A percentile compares a stretch with the other conserved stretches of the same genome.
Conservation (phyloP, 176 grass and related monocot species). For the Chloris gayana region DNA sequence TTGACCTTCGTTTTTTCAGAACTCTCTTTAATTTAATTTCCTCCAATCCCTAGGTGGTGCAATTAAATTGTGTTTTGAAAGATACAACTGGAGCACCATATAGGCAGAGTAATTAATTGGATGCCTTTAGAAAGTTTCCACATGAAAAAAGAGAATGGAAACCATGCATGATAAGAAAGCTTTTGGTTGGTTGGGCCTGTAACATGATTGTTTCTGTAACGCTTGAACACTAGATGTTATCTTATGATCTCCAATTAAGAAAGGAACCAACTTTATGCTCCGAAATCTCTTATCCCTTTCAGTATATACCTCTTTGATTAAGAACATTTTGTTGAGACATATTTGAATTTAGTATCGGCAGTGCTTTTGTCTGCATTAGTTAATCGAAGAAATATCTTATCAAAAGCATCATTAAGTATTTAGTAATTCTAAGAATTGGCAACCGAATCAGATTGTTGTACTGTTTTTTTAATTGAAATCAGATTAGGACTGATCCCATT, state of each 20-base stretch:
- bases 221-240: neutral
- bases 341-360: no score
- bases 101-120: neutral
- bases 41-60: neutral
- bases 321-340: neutral
- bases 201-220: neutral
- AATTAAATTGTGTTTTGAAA: no score
- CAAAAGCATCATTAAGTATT: neutral
- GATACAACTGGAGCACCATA: neutral
- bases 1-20: neutral
- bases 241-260: neutral
- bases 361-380: no score
- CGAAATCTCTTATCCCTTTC: neutral
- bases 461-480: neutral
- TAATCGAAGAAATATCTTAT: neutral
- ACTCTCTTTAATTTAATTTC: neutral
- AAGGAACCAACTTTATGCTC: neutral
- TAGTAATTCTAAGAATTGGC: neutral
- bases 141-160: neutral
- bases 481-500: no score
- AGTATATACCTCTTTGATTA: neutral
- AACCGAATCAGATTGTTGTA: neutral
- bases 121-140: conserved; percentile 11
- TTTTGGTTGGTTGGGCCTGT: neutral
- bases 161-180: neutral